Evolutionary conservation across 257 asterid species (phyloP).

Genomic region (Salvia hispanica): DNA sequence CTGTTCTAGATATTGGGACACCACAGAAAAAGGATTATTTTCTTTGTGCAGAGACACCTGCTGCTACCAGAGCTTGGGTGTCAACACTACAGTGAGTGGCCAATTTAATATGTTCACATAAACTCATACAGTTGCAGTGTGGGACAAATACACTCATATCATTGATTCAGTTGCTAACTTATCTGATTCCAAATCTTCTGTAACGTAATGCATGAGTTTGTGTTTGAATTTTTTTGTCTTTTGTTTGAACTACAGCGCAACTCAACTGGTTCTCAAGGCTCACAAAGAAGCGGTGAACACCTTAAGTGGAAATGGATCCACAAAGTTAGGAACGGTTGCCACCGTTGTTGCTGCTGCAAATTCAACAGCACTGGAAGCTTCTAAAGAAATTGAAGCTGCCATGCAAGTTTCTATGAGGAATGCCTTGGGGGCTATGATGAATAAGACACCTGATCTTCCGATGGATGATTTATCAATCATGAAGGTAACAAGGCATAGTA

Average conservation of each 20-base stretch:
- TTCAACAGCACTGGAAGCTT: slow-evolving; percentile 93
- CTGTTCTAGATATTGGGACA: slow-evolving; percentile 83
- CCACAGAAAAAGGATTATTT: slow-evolving; percentile 90
- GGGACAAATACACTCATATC: not conserved
- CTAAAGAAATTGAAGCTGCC: slow-evolving; percentile 95
- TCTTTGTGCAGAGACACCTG: slow-evolving; percentile 97
- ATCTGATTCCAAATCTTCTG: slow-evolving; percentile 12
- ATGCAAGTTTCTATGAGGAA: slow-evolving; percentile 90
- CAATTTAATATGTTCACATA: slow-evolving; percentile 22
- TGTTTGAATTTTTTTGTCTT: slow-evolving; percentile 21
- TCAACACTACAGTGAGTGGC: slow-evolving; percentile 90
- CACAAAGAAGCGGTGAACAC: slow-evolving; percentile 98
- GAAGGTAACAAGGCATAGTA: slow-evolving; percentile 61
- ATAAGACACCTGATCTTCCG: slow-evolving; percentile 65
- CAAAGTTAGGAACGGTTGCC: slow-evolving; percentile 93
- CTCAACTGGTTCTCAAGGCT: slow-evolving; percentile 91
- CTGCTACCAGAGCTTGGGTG: slow-evolving; percentile 96
- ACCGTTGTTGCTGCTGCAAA: slow-evolving; percentile 99
- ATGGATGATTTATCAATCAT: slow-evolving; percentile 95
- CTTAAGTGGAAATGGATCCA: slow-evolving; percentile 92
- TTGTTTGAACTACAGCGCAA: slow-evolving; percentile 61
- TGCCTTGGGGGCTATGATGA: slow-evolving; percentile 88
- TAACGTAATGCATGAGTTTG: not conserved
- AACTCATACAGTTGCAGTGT: not conserved
- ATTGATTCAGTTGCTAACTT: not conserved